Percentiles rank a stretch among this genome's conserved stretches.
These are phyloP conservation scores for Plasmodium berghei DNA, from an alignment of 169 alveolate genomes.

Conservation along the genomic window DNA sequence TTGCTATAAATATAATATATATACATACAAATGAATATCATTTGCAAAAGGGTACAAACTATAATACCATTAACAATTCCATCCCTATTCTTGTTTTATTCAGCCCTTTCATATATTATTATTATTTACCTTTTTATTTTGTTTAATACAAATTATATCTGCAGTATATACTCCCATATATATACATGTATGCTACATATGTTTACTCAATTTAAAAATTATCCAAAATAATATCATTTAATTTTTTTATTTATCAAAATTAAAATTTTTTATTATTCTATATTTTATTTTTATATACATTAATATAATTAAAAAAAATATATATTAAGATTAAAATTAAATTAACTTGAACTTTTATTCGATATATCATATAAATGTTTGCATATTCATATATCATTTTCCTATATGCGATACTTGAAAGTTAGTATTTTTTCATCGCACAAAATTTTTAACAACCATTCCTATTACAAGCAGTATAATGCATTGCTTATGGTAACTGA, in stretches of 20 bases:
- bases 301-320: slow-evolving; percentile 14
- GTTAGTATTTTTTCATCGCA: neutral
- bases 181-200: neutral
- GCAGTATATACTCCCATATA: neutral
- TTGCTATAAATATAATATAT: slow-evolving; percentile 26
- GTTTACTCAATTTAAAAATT: slow-evolving; percentile 12
- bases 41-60: neutral
- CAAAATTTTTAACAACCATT: neutral
- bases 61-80: neutral
- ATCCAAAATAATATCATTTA: neutral
- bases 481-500: no score
- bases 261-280: slow-evolving; percentile 21
- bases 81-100: neutral
- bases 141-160: neutral
- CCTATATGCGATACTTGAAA: neutral
- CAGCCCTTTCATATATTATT: neutral
- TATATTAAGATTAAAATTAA: neutral
- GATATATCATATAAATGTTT: slow-evolving; percentile 8
- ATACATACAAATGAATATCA: neutral
- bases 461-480: neutral
- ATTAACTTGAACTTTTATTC: neutral
- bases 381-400: neutral
- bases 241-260: slow-evolving; percentile 18
- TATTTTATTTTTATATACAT: slow-evolving; percentile 1
- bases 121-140: neutral